phyloP scores from a whole-genome alignment of 495 filamentous ascomycete genomes.

The Xylaria venustula region DNA sequence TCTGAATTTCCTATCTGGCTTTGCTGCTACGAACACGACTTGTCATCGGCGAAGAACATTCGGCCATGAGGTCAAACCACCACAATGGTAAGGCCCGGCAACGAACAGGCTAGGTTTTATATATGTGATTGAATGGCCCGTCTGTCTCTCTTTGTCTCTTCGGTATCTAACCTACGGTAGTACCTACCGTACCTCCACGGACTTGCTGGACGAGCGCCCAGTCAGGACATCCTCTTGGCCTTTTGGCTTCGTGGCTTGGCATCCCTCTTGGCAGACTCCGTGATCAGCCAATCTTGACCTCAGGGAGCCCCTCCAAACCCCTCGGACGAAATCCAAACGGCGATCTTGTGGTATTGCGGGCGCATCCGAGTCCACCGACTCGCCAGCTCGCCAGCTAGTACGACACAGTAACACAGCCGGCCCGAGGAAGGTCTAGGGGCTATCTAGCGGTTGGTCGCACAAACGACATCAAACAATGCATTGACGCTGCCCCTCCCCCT shows the following conservation, averaged over 20 bases:
- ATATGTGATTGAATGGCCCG: neutral
- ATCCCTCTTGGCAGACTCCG: slow-evolving; percentile 9
- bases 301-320: slow-evolving; percentile 9
- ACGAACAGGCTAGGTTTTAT: slow-evolving; percentile 4
- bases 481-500: neutral
- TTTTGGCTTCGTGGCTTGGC: neutral
- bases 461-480: neutral
- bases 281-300: slow-evolving; percentile 9
- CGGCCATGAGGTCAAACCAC: neutral
- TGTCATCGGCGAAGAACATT: neutral
- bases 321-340: slow-evolving; percentile 13
- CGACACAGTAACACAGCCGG: too few relatives aligned
- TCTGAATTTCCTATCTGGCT: neutral
- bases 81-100: neutral
- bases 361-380: neutral
- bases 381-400: neutral
- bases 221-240: too few relatives aligned
- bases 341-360: slow-evolving; percentile 10
- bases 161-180: neutral
- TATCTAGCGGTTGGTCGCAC: neutral
- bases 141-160: neutral
- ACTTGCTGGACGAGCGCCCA: too few relatives aligned
- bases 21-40: too few relatives aligned
- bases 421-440: neutral
- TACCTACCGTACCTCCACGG: neutral